Base-by-base conservation (phyloP, 495 filamentous ascomycete genomes). In the Penicillium cataractarum region DNA sequence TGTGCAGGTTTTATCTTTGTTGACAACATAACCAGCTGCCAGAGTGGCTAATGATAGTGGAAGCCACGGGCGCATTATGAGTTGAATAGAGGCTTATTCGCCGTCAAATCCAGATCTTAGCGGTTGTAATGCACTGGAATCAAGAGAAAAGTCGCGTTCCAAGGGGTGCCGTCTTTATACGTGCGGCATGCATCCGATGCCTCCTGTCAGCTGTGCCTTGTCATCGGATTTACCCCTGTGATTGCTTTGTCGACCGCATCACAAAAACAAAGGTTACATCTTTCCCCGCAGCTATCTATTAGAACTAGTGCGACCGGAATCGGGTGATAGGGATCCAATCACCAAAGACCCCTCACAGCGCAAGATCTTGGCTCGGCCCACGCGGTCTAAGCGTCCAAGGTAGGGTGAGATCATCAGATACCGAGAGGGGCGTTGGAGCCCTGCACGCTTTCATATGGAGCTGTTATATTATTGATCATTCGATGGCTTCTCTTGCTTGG, bases 321-420 rank as follows among this genome's bases (percentile, higher is more conserved):
- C 55, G 54, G 61, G 48, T 63, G 61, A 57, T 35, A n/a, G 24
- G 15, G 33, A 53, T 53, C 61, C 61, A 63, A 63, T 63, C 61
- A 63, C n/a, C 61, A 53, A n/a, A 2, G 26, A n/a, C 26, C 33
- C n/a, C n/a, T 58, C 6, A 27, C 44, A 21, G 22, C n/a, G 35
- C 9, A 1, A 39, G 21, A 55, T 55, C 53, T 55, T 55, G 53
- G 53, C 53, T 40, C 35, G 53, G 22, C 32, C 53, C 53, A 55
- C 35, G 53, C 32, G 53, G 53, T 42, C 35, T 39, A 15, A 55
- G 53, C 53, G 53, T 21, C 19, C 33, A 55, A 55, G 33, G 32
- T 35, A 55, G 53, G 53, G 35, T 7, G 53, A 40, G 15, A 5
- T 17, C 12, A 55, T n/a, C n/a, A n/a, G n/a, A 55, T 17, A 39